These are phyloP conservation scores for Neurospora crassa DNA, from an alignment of 2,329 filamentous ascomycete species.

Conservation along the genomic window DNA sequence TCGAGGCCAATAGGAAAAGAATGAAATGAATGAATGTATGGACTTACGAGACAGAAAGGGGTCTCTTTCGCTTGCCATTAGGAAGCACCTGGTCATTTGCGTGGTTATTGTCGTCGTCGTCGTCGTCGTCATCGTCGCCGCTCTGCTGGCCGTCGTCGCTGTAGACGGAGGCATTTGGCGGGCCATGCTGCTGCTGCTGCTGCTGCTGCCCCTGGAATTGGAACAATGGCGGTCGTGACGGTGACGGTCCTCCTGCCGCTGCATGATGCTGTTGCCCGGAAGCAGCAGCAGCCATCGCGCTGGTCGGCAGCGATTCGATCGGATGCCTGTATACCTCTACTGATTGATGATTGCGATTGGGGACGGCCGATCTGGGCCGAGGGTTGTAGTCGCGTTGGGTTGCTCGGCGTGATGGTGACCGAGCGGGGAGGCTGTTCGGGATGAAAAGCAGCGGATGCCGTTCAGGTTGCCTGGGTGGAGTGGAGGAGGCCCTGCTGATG, in stretches of 20 bases:
- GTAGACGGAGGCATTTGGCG: slow-evolving; percentile 19
- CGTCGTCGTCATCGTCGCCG: slow-evolving; percentile 28
- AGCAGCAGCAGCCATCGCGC: slow-evolving; percentile 12
- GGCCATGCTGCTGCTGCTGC: slow-evolving; percentile 17
- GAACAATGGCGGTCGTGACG: slow-evolving; percentile 17
- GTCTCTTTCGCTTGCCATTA: slow-evolving; percentile 49
- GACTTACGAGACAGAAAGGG: slow-evolving; percentile 51
- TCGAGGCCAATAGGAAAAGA: slow-evolving; percentile 12
- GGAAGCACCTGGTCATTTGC: slow-evolving; percentile 30
- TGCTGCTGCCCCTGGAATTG: slow-evolving; percentile 25
- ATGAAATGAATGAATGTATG: slow-evolving; percentile 4
- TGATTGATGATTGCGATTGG: background rate
- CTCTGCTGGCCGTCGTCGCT: slow-evolving; percentile 43
- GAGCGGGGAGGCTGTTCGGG: background rate
- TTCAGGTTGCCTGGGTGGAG: background rate
- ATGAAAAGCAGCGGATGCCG: background rate
- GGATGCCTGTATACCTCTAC: background rate
- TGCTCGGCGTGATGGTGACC: slow-evolving; percentile 1
- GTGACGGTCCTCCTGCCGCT: slow-evolving; percentile 6
- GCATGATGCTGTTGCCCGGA: slow-evolving; percentile 7
- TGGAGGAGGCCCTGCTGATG: background rate
- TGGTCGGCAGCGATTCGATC: background rate
- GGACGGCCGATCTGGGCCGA: background rate
- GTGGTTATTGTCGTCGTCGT: slow-evolving; percentile 32
- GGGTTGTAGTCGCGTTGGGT: background rate